Conservation (phyloP, 805 yeast species). For the Metschnikowia corniflorae region DNA sequence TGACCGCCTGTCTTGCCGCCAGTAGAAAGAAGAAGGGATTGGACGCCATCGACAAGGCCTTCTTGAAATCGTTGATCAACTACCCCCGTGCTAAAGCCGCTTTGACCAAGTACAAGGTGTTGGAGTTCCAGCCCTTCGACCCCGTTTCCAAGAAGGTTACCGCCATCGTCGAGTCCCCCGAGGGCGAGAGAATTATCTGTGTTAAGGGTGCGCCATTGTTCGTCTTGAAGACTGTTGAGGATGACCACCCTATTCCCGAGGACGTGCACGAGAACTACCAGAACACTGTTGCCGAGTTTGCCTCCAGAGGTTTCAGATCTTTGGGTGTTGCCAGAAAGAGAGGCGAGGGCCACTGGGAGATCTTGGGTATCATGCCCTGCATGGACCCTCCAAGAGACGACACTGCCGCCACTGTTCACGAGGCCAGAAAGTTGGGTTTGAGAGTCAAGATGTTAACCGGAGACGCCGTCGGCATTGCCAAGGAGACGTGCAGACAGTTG, state of each 20-base stretch:
- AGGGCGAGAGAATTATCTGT: slow-evolving; percentile 91
- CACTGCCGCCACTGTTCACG: slow-evolving; percentile 90
- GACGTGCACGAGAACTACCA: slow-evolving; percentile 91
- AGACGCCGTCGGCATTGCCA: slow-evolving; percentile 98
- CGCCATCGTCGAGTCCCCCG: slow-evolving; percentile 93
- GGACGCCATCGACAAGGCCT: slow-evolving; percentile 96
- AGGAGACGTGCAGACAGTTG: slow-evolving; percentile 96
- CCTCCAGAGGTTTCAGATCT: slow-evolving; percentile 97
- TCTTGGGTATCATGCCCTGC: slow-evolving; percentile 96
- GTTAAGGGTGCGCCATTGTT: slow-evolving; percentile 98
- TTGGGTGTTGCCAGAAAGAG: slow-evolving; percentile 98
- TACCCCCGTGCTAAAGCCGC: slow-evolving; percentile 94
- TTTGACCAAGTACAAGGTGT: slow-evolving; percentile 88
- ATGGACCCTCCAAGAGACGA: slow-evolving; percentile 99
- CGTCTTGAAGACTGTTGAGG: slow-evolving; percentile 94
- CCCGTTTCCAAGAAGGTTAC: slow-evolving; percentile 97
- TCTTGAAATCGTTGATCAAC: slow-evolving; percentile 80
- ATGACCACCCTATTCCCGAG: slow-evolving; percentile 94
- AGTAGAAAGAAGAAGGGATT: slow-evolving; percentile 97
- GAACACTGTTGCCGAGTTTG: slow-evolving; percentile 96
- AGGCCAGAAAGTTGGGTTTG: slow-evolving; percentile 87
- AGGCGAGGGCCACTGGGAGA: slow-evolving; percentile 98
- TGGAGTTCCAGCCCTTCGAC: slow-evolving; percentile 96
- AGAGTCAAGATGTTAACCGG: slow-evolving; percentile 98
- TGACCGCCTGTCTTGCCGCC: slow-evolving; percentile 97